Evolutionary conservation across 805 yeast genomes (phyloP).

Genomic region (Jamesozyma rosinii): DNA sequence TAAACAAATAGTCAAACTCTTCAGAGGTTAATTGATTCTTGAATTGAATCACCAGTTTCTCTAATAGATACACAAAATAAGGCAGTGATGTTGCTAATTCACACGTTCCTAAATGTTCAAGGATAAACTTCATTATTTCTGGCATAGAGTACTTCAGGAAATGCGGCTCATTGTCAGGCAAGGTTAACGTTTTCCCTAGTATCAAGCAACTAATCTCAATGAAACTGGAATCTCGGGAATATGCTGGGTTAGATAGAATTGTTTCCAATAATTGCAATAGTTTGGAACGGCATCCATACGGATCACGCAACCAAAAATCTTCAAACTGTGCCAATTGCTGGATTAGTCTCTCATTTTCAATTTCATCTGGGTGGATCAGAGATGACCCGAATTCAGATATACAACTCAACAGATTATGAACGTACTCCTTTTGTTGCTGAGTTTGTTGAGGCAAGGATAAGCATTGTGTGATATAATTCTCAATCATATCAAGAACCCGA

Average conservation of each 20-base stretch:
- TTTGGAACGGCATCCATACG: conserved; percentile 35
- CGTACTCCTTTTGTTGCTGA: conserved; percentile 35
- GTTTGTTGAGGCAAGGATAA: conserved; percentile 2
- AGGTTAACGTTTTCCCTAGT: conserved; percentile 31
- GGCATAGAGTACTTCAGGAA: conserved; percentile 23
- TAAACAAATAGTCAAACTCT: conserved; percentile 32
- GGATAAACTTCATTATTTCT: conserved; percentile 22
- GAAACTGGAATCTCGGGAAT: conserved; percentile 38
- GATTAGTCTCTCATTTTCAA: conserved; percentile 19
- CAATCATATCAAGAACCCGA: conserved; percentile 30
- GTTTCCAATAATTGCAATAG: conserved; percentile 38
- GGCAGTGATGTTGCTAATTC: conserved; percentile 34
- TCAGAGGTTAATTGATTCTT: conserved; percentile 27
- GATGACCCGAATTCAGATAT: conserved; percentile 67
- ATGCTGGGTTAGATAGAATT: conserved; percentile 26
- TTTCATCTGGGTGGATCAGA: conserved; percentile 45
- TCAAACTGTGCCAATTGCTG: conserved; percentile 22
- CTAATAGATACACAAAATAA: conserved; percentile 37
- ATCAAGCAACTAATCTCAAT: conserved; percentile 58
- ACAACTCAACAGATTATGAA: conserved; percentile 50
- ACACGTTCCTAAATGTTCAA: conserved; percentile 17
- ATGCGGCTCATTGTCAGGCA: conserved; percentile 27
- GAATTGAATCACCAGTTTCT: conserved; percentile 36
- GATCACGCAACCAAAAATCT: conserved; percentile 43
- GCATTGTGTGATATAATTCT: conserved; percentile 11